Conservation (phyloP, 2,329 filamentous ascomycete genomes). For the Xylariaceae sp. region DNA sequence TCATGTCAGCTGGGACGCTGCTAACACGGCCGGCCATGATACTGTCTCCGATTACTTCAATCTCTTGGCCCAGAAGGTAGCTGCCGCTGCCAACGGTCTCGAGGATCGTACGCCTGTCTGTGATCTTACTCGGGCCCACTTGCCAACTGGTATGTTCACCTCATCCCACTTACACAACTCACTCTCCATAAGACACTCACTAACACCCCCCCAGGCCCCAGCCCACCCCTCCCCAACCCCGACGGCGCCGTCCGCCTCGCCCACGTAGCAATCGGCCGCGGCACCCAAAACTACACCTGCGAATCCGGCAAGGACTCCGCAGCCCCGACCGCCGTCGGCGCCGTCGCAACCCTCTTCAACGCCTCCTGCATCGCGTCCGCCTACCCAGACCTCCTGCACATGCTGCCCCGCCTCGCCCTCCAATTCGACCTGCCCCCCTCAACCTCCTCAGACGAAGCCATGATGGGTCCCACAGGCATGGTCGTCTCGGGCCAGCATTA, state of each 20-base stretch:
- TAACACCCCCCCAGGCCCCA: slow-evolving; percentile 40
- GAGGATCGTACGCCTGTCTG: slow-evolving; percentile 43
- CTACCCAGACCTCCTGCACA: slow-evolving; percentile 60
- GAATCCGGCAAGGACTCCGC: slow-evolving; percentile 53
- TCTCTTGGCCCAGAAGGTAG: slow-evolving; percentile 51
- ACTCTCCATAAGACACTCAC: no score
- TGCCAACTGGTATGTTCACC: slow-evolving; percentile 44
- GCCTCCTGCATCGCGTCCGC: slow-evolving; percentile 70
- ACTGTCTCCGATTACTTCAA: slow-evolving; percentile 58
- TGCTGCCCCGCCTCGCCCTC: slow-evolving; percentile 63
- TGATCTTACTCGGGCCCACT: slow-evolving; percentile 47
- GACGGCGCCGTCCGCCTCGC: slow-evolving; percentile 57
- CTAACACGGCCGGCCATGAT: slow-evolving; percentile 38
- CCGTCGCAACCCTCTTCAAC: slow-evolving; percentile 81
- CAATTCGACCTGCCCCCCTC: slow-evolving; percentile 50
- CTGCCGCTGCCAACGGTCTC: slow-evolving; percentile 37
- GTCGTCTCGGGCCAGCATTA: slow-evolving; percentile 72
- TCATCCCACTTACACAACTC: not conserved
- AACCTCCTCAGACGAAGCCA: slow-evolving; percentile 4
- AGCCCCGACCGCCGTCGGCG: slow-evolving; percentile 62
- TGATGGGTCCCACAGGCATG: slow-evolving; percentile 54
- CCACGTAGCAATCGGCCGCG: slow-evolving; percentile 80
- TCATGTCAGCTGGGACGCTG: slow-evolving; percentile 37
- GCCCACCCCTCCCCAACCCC: slow-evolving; percentile 54
- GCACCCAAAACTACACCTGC: slow-evolving; percentile 94